A percentile compares a stretch with the other conserved stretches of the same genome.
phyloP scores from a whole-genome alignment of 2,329 filamentous ascomycete species.

The Diaporthe longicolla region DNA sequence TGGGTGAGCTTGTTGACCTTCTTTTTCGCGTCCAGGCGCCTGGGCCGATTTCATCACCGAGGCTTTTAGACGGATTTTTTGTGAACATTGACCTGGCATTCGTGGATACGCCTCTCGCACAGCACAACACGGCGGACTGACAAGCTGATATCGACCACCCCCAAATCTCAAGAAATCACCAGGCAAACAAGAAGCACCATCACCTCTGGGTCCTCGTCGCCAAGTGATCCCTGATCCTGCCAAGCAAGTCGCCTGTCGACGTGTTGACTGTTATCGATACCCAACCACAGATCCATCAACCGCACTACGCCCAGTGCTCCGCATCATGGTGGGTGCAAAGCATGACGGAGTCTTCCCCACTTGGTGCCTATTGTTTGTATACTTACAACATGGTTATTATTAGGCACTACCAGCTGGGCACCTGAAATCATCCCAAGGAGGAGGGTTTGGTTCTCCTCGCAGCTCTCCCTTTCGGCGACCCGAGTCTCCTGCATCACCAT shows the following conservation, averaged over 20 bases:
- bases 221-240: not conserved
- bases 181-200: not conserved
- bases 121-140: not conserved
- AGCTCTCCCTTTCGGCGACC: constrained; percentile 75
- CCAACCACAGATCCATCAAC: constrained; percentile 26
- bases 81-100: not conserved
- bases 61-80: not conserved
- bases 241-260: constrained; percentile 5
- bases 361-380: constrained; percentile 19
- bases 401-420: constrained; percentile 64
- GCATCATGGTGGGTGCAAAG: constrained; percentile 42
- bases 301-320: constrained; percentile 29
- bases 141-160: not conserved
- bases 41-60: constrained; percentile 11
- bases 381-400: constrained; percentile 32
- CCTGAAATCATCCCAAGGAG: constrained; percentile 36
- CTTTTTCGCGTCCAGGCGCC: constrained; percentile 37
- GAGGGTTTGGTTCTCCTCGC: constrained; percentile 68
- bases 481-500: constrained; percentile 76
- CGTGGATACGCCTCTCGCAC: not conserved
- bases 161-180: not conserved
- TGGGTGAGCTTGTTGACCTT: constrained; percentile 37
- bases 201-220: not conserved
- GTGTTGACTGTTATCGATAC: constrained; percentile 33
- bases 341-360: constrained; percentile 41